Evolutionary conservation across 768 basidiomycete genomes (phyloP), one percentile per base, ranked within the genome.

Genomic region (Floccularia luteovirens): DNA sequence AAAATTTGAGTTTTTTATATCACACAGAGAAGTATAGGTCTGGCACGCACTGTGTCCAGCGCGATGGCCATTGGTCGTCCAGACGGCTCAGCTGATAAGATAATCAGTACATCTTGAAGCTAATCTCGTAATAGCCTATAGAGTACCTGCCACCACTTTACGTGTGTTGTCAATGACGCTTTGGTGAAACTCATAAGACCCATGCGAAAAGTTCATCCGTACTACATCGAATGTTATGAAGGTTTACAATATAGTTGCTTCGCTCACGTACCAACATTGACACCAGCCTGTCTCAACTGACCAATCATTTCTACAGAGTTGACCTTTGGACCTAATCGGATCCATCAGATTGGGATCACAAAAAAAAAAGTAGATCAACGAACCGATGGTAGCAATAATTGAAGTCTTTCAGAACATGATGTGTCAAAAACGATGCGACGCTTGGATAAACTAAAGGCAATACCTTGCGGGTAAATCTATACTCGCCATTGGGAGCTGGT

Each of bases 181-280:
- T 69, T 99, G 92, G 68, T 98, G 96, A 62, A 94, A 98, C 54
- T 92, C 91, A 64, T 99, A 93, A 42, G 84, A 85, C 34, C 96
- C 96, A 79, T 99, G 96, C 40, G 94, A 98, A 62, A 98, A 99
- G 76, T 99, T 99, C 96, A 99, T 98, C 66, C 96, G 93, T 48
- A 99, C 96, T 97, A 51, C 30, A 39, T 32, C 10, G 36, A 31
- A 20, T 21, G 20, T 23, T 43, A 46, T 31, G 42, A 43, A 24
- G 45, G 42, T 16, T 36, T 37, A 5, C 8, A 25, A 24, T n/a
- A 7, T 12, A n/a, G 13, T 17, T 4, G n/a, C 28, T 17, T 8
- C n/a, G 24, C 28, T 36, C 13, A 70, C 90, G 48, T 45, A 94
- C 94, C 93, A 59, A 99, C 86, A 73, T 97, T 98, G 62, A 99